A percentile compares a stretch with the other conserved stretches of the same genome.
Evolutionary conservation across 1,284 basidiomycete species (phyloP).

Genomic region (Agaricales sp.): DNA sequence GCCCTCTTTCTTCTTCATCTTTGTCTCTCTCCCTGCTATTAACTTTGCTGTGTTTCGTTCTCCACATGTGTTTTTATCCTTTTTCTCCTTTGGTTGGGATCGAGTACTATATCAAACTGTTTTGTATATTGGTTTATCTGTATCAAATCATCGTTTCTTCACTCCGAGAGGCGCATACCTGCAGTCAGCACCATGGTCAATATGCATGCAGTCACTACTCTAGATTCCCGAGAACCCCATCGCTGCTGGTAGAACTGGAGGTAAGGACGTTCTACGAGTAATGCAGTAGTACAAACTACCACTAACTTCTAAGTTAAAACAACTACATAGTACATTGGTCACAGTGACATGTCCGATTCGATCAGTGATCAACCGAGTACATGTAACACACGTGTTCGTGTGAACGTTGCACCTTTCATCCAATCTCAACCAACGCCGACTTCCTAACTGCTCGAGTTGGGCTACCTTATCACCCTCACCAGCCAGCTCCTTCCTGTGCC

Average conservation of each 20-base stretch:
- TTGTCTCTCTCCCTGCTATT: neutral
- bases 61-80: neutral
- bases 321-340: too few relatives aligned
- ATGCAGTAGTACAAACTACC: too few relatives aligned
- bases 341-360: too few relatives aligned
- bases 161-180: too few relatives aligned
- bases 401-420: constrained; percentile 1
- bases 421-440: neutral
- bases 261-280: too few relatives aligned
- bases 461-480: neutral
- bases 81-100: neutral
- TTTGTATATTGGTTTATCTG: neutral
- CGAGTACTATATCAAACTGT: neutral
- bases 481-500: neutral
- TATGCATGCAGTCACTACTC: too few relatives aligned
- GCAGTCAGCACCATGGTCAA: too few relatives aligned
- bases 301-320: too few relatives aligned
- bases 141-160: neutral
- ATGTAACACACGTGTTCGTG: neutral
- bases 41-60: neutral
- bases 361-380: too few relatives aligned
- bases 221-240: too few relatives aligned
- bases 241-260: too few relatives aligned
- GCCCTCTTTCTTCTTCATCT: neutral
- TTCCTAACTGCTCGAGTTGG: neutral